Conservation (phyloP, 306 rosid genomes). For the Comarum palustre region DNA sequence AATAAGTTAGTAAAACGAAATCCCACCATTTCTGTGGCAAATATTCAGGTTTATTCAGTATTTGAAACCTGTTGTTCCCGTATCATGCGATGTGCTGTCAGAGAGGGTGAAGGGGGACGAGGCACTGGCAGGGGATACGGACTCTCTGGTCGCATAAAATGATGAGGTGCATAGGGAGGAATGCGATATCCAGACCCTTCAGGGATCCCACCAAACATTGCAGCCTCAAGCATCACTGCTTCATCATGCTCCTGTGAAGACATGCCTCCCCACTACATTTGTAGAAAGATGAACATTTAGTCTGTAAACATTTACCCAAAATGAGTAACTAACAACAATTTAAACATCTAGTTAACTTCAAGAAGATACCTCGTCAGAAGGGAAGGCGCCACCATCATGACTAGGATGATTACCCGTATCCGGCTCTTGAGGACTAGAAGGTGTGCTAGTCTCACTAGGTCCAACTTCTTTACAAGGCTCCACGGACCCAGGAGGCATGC, state of each 20-base stretch:
- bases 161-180: conserved; percentile 67
- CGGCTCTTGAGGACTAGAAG: conserved; percentile 47
- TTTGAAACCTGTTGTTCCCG: conserved; percentile 87
- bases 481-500: conserved; percentile 34
- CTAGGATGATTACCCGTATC: conserved; percentile 33
- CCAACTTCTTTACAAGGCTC: conserved; percentile 51
- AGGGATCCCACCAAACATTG: conserved; percentile 92
- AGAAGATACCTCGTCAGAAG: conserved; percentile 59
- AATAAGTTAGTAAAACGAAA: conserved; percentile 20
- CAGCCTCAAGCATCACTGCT: conserved; percentile 97
- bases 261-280: conserved; percentile 90
- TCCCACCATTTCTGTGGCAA: conserved; percentile 4
- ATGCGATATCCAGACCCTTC: conserved; percentile 62
- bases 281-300: conserved; percentile 21
- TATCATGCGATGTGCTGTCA: conserved; percentile 78
- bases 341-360: neutral
- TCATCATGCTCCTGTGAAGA: conserved; percentile 88
- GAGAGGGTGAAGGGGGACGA: conserved; percentile 85
- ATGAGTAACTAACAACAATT: neutral
- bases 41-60: conserved; percentile 13
- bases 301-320: conserved; percentile 13
- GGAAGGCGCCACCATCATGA: conserved; percentile 48
- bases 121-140: conserved; percentile 38
- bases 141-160: conserved; percentile 48
- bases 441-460: conserved; percentile 38